Conservation (phyloP, 2,329 filamentous ascomycete genomes). For the Trematosphaeria pertusa region DNA sequence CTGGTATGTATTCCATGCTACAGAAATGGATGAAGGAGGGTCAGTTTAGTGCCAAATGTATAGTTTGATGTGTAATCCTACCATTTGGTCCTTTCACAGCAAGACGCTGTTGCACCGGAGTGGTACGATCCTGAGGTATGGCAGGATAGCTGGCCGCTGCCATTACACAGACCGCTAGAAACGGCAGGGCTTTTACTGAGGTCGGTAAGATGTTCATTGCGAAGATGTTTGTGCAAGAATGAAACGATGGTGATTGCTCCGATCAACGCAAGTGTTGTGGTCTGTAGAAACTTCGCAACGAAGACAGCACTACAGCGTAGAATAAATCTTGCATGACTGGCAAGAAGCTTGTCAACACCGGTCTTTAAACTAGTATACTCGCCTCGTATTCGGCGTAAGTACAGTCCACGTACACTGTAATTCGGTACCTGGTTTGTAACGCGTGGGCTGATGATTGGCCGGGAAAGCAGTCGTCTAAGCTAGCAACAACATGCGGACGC, state of each 20-base stretch:
- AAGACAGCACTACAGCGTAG: background rate
- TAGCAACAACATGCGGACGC: too few species aligned
- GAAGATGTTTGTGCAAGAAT: background rate
- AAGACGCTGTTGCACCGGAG: slow-evolving; percentile 12
- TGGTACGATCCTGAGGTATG: slow-evolving; percentile 8
- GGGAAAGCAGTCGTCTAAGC: background rate
- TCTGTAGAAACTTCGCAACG: background rate
- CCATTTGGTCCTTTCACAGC: slow-evolving; percentile 9
- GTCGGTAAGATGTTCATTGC: background rate
- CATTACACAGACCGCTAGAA: slow-evolving; percentile 2
- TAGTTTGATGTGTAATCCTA: background rate
- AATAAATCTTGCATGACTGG: background rate
- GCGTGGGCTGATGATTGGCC: background rate
- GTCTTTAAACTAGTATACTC: background rate
- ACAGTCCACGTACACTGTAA: background rate
- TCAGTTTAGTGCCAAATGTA: background rate
- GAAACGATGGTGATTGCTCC: background rate
- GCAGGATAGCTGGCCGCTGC: slow-evolving; percentile 8
- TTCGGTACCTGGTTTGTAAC: background rate
- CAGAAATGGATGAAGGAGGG: slow-evolving; percentile 4
- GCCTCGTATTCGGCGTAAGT: background rate
- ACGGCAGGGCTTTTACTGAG: slow-evolving; percentile 2
- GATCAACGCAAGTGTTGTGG: background rate
- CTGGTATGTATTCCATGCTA: slow-evolving; percentile 64
- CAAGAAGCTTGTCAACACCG: too few species aligned